Base-by-base conservation (phyloP, 139 green algal genomes). In the Penium margaritaceum region DNA sequence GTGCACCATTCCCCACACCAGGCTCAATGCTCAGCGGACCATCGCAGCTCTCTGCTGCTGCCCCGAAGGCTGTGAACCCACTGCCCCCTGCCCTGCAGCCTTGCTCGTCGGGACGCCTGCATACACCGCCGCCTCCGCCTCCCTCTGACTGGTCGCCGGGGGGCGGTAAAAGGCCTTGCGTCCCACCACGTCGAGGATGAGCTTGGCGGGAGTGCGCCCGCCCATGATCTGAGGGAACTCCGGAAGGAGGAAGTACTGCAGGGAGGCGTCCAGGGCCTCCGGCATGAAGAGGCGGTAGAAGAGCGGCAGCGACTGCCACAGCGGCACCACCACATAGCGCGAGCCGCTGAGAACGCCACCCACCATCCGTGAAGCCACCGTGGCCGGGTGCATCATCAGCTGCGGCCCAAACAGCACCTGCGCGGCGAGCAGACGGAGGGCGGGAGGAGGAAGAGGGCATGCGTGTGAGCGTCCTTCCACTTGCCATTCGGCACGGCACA, bases 281-380 rank as follows among this genome's bases (percentile, higher is more conserved):
- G 67, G 67, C 27, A 19, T 29, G 39, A 75, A 66, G 35, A 75
- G 34, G 44, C 67, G 67, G 38, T 70, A 70, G 4, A 66, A 29
- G 6, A 70, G 6, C 15, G 19, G 9, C 17, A 66, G 5, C 34
- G n/a, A 43, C n/a, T 32, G 32, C 41, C 41, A 75, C 19, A 5
- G 6, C 5, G 67, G 67, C 6, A 75, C 33, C 15, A 75, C 37
- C 19, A 37, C 51, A 67, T 75, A 75, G 6, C 46, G 67, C n/a
- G 35, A 21, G 3, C 44, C 9, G 15, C 5, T 15, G 6, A 35
- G 5, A 4, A 27, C 27, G 27, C 4, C 35, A 36, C 29, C 5
- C 24, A 72, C n/a, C 14, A 70, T 62, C 3, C 5, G 5, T 21
- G 12, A 7, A 3, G 64, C 64, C 5, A 5, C 39, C 19, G 14